Percentiles rank a stretch among this genome's conserved stretches.
Conservation (phyloP, 2,329 filamentous ascomycete species). For the Fusarium sacchari region DNA sequence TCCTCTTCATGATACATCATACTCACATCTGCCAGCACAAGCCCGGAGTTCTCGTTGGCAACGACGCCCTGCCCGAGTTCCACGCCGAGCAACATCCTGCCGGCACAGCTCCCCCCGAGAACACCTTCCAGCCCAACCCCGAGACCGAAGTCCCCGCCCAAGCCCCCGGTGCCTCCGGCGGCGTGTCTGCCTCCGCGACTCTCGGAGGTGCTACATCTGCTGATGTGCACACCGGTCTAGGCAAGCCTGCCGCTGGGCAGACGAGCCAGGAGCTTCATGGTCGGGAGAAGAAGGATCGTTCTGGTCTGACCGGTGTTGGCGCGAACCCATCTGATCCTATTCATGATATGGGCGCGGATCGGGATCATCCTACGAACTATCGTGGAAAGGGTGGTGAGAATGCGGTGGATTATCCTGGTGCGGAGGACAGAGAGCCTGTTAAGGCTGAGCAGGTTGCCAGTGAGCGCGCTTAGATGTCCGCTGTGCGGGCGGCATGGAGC, state of each 20-base stretch:
- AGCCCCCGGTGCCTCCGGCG: constrained; percentile 41
- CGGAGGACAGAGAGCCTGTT: constrained; percentile 36
- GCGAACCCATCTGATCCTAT: constrained; percentile 45
- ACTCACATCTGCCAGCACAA: constrained; percentile 63
- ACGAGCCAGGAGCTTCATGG: constrained; percentile 54
- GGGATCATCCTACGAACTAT: constrained; percentile 37
- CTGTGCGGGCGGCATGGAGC: background rate
- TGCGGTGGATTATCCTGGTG: constrained; percentile 30
- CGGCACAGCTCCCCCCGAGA: constrained; percentile 67
- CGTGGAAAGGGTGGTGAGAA: constrained; percentile 28
- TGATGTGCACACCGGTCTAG: constrained; percentile 56
- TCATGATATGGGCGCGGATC: constrained; percentile 46
- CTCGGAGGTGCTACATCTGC: constrained; percentile 57
- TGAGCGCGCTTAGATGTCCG: constrained; percentile 27
- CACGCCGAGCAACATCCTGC: constrained; percentile 67
- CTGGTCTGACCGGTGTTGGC: constrained; percentile 54
- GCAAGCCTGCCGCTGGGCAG: constrained; percentile 56
- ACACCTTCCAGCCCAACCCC: constrained; percentile 54
- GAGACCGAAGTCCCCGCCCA: constrained; percentile 50
- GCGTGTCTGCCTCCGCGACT: constrained; percentile 50
- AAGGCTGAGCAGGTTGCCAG: constrained; percentile 39
- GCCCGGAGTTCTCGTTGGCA: constrained; percentile 68
- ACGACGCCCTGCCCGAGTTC: constrained; percentile 71
- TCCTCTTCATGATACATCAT: background rate
- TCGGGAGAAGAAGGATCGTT: constrained; percentile 48